Base-by-base conservation (phyloP, 768 basidiomycete genomes). In the Galerina marginata region DNA sequence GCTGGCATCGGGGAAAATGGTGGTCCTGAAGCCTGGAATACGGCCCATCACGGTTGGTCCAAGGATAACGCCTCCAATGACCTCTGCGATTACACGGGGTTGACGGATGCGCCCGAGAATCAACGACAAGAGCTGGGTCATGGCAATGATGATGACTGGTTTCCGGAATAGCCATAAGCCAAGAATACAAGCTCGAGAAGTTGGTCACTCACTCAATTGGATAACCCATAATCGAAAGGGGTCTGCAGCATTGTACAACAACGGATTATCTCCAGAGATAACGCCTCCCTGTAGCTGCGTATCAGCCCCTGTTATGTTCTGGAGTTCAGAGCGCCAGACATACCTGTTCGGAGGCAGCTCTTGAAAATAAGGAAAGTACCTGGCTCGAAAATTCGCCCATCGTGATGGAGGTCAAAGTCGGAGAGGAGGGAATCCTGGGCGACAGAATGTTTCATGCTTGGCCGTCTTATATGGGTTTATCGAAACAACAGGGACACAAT, bases 51-150 rank as follows among this genome's bases (percentile, higher is more conserved):
- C 84, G 0, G 85, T 81, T 0, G 86, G 86, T 43, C 95, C 95
- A 10, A 98, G 82, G 20, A 98, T 68, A 64, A 99, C 87, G 20
- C 96, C 96, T 0, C 89, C 93, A 56, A 98, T 85, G 60, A 97
- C 90, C 72, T 98, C 96, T 43, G 95, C 88, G 54, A 97, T 94
- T 60, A 98, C 96, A n/a, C 89, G 82, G 2, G 96, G 96, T 68
- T 98, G 96, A 37, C 86, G 87, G 38, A 96, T 86, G 56, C 82
- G 87, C 7, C 78, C 72, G 20, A 97, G 79, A 52, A 84, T 58
- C 16, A 91, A 73, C 0, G 86, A 81, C 9, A 98, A 85, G 5
- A 90, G 59, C 69, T 95, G 92, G 39, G 88, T 86, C 81, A 95
- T 87, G 37, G 75, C 75, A 58, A 97, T 81, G 77, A 99, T 95